These are phyloP conservation scores for Tardiomyces depauwii DNA, from an alignment of 1,139 yeast species.

Conservation along the genomic window DNA sequence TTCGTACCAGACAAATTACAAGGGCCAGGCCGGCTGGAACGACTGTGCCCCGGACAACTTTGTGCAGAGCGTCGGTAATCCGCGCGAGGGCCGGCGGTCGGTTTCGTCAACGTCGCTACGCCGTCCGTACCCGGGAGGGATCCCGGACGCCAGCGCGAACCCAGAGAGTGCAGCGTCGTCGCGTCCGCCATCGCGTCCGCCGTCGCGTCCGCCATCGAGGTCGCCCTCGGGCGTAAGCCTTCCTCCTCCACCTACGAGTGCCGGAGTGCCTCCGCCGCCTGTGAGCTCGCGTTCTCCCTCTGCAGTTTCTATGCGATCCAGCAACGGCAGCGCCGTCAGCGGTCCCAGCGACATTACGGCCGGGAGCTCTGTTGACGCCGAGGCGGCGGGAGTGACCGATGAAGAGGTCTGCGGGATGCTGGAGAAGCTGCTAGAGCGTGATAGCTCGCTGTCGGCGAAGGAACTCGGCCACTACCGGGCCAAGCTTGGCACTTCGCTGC, in stretches of 20 bases:
- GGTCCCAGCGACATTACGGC: not conserved
- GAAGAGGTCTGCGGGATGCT: conserved; percentile 13
- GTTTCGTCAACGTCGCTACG: not conserved
- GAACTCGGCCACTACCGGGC: conserved; percentile 31
- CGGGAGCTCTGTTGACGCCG: not conserved
- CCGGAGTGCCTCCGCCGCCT: not conserved
- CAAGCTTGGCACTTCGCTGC: conserved; percentile 21
- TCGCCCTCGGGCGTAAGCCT: not conserved
- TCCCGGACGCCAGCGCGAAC: not conserved
- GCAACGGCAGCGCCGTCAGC: not conserved
- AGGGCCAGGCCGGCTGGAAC: conserved; percentile 29
- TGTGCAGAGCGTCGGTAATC: not conserved
- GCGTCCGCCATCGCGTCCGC: not conserved
- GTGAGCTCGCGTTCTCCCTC: not conserved
- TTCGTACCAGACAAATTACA: conserved; percentile 9
- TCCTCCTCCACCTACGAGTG: not conserved
- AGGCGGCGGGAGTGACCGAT: conserved; percentile 5
- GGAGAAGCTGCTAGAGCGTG: conserved; percentile 9
- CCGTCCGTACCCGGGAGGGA: not conserved
- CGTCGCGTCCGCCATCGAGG: not conserved
- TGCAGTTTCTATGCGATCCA: not conserved
- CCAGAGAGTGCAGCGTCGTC: not conserved
- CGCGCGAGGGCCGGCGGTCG: not conserved
- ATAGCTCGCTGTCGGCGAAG: conserved; percentile 23
- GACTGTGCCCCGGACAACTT: conserved; percentile 24